phyloP scores from a whole-genome alignment of 1,284 basidiomycete genomes.

The Trametes polyzona region DNA sequence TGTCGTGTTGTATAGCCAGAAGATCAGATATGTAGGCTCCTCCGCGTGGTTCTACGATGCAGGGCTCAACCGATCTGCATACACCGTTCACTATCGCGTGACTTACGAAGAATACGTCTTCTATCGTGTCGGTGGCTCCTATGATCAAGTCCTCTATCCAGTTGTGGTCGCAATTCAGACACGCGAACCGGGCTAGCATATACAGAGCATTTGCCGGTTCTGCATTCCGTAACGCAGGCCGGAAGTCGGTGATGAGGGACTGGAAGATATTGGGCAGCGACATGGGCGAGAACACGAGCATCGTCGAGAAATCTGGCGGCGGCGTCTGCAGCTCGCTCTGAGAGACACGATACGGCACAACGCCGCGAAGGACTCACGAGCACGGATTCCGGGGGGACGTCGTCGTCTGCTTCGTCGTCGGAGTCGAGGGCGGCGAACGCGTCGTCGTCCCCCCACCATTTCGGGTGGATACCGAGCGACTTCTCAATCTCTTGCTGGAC shows the following conservation, averaged over 20 bases:
- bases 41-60: conserved; percentile 72
- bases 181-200: conserved; percentile 87
- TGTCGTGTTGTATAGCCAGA: conserved; percentile 95
- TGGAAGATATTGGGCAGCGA: conserved; percentile 80
- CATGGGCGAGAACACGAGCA: conserved; percentile 90
- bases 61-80: background rate
- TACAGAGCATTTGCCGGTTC: conserved; percentile 86
- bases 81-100: background rate
- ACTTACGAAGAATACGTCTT: conserved; percentile 89
- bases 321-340: conserved; percentile 58
- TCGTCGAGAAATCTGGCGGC: conserved; percentile 70
- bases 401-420: conserved; percentile 51
- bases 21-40: conserved; percentile 85
- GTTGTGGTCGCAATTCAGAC: conserved; percentile 80
- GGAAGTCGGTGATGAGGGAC: conserved; percentile 76
- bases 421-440: conserved; percentile 41
- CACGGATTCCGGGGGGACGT: conserved; percentile 46
- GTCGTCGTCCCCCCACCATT: conserved; percentile 67
- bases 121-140: conserved; percentile 89
- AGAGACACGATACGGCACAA: conserved; percentile 18
- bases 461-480: conserved; percentile 55
- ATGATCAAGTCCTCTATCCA: conserved; percentile 94
- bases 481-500: conserved; percentile 59
- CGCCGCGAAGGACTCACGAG: conserved; percentile 52
- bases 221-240: conserved; percentile 67